Evolutionary conservation across 2,329 filamentous ascomycete genomes (phyloP).

Genomic region (Aspergillus tanneri): DNA sequence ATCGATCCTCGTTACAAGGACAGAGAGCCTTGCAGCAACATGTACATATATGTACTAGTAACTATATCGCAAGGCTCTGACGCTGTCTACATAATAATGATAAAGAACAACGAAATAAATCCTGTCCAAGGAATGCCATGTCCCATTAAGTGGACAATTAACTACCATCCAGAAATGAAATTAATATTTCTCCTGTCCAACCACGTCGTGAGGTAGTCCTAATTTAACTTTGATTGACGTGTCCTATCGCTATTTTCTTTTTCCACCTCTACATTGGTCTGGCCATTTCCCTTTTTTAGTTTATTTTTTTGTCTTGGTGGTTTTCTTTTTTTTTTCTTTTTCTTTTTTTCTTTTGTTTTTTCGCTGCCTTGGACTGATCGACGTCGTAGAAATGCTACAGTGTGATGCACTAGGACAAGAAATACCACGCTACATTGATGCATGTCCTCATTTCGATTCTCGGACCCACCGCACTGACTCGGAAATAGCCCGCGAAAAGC

Average conservation of each 20-base stretch:
- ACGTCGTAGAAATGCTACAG: background rate
- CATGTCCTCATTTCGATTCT: background rate
- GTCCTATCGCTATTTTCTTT: background rate
- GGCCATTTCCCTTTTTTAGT: background rate
- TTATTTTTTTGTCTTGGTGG: background rate
- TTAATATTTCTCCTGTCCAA: background rate
- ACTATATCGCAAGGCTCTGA: too few relatives aligned
- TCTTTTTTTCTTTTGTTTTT: background rate
- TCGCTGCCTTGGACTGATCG: slow-evolving; percentile 1
- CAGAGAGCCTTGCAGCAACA: background rate
- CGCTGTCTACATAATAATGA: too few relatives aligned
- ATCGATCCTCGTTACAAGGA: background rate
- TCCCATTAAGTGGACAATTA: too few relatives aligned
- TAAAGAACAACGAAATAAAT: background rate
- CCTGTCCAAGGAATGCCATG: too few relatives aligned
- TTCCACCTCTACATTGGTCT: background rate
- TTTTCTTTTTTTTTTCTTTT: slow-evolving; percentile 1
- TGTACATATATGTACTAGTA: too few relatives aligned
- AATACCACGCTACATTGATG: background rate
- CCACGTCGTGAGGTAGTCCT: background rate
- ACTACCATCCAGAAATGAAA: too few relatives aligned
- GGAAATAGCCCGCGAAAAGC: background rate
- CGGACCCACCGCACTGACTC: background rate
- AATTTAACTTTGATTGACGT: slow-evolving; percentile 8
- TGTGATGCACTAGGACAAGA: background rate